Evolutionary conservation across 2,329 filamentous ascomycete species (phyloP), one percentile per base, ranked within the genome.

Genomic region (Colletotrichum falcatum): DNA sequence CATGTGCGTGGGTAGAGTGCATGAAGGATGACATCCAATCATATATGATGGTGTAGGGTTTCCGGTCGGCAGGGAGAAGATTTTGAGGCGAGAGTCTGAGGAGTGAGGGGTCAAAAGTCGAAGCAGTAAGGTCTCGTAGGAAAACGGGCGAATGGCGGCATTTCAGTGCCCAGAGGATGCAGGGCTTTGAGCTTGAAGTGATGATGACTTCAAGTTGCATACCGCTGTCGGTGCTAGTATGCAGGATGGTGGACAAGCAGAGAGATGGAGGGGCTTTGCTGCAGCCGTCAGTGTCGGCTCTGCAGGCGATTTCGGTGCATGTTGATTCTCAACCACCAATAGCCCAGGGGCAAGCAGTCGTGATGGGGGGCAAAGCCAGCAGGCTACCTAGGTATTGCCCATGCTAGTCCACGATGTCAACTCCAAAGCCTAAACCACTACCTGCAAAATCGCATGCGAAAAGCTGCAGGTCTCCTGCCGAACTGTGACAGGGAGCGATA

Each of bases 161-260:
- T 23, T n/a, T 26, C 55, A 66, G 56, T 61, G 56, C 44, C 56
- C 44, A 39, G 59, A 28, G 33, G n/a, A 51, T 35, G 23, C 59
- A 39, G 33, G 33, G 59, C 59, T 39, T 51, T 33, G 12, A 61
- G 46, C 44, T 33, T 51, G 59, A 46, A n/a, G 53, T 59, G 54
- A 61, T 56, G 67, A 70, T 70, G 66, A 66, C 62, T 66, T 70
- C 62, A 53, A 66, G 33, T 49, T 66, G 42, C 56, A 66, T 39
- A 42, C 62, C 16, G 49, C 18, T 39, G 39, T 26, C 42, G 37
- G n/a, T 54, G 28, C 37, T 11, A 23, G 42, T 23, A 60, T 26
- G 62, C 33, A 42, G 23, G 61, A 69, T 46, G 61, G 61, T 44
- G 26, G 44, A 37, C n/a, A 60, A 35, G 33, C 14, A 23, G 35